These are phyloP conservation scores for Apiotrichum akiyoshidainum DNA, from an alignment of 1,284 basidiomycete species.

Conservation along the genomic window DNA sequence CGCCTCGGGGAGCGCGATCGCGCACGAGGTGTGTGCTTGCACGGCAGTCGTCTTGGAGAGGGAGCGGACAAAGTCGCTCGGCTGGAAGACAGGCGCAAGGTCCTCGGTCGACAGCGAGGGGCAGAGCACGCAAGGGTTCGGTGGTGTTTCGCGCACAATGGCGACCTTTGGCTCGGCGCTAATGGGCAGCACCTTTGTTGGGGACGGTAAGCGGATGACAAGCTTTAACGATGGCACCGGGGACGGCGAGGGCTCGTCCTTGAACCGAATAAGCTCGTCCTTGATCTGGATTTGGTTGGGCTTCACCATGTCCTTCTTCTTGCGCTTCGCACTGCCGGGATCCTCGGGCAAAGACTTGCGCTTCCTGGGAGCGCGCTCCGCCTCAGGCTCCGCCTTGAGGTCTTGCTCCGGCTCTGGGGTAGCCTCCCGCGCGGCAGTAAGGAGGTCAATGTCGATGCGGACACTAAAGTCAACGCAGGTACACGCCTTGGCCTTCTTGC, in stretches of 20 bases:
- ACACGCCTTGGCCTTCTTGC: constrained; percentile 75
- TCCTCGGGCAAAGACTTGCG: not conserved
- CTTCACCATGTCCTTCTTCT: not conserved
- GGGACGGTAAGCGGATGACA: constrained; percentile 2
- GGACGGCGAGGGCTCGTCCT: constrained; percentile 1
- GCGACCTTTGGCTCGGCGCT: constrained; percentile 10
- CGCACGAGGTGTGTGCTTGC: constrained; percentile 64
- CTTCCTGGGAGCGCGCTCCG: not conserved
- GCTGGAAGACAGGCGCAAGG: constrained; percentile 59
- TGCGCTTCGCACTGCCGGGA: not conserved
- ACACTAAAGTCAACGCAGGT: constrained; percentile 82
- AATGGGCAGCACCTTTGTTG: constrained; percentile 6
- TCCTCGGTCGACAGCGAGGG: constrained; percentile 59
- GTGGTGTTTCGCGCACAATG: not conserved
- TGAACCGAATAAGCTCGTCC: not conserved
- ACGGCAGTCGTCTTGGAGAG: constrained; percentile 11
- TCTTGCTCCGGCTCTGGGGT: not conserved
- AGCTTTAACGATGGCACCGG: not conserved
- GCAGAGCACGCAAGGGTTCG: constrained; percentile 72
- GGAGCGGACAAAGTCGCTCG: constrained; percentile 16
- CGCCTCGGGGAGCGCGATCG: constrained; percentile 74
- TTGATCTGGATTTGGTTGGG: not conserved
- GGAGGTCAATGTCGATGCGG: constrained; percentile 80
- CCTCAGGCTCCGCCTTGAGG: not conserved
- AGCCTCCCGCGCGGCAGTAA: constrained; percentile 45